Evolutionary conservation across 176 grass and related monocot species (phyloP).

Genomic region (Pontederia crassipes): DNA sequence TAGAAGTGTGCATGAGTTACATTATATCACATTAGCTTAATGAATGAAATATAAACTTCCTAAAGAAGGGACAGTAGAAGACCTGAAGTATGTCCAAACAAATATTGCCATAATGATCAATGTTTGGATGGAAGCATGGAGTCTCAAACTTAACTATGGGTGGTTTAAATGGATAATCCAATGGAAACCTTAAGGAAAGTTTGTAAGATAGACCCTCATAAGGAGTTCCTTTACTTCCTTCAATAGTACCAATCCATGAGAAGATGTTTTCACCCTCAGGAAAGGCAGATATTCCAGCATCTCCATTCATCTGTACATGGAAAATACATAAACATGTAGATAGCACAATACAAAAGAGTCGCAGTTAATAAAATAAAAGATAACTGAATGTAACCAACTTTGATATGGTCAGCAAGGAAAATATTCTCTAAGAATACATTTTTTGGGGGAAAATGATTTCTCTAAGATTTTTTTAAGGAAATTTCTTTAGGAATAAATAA

Average conservation of each 20-base stretch:
- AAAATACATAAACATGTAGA: background rate
- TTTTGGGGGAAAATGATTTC: too few species aligned
- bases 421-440: too few species aligned
- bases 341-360: background rate
- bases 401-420: too few species aligned
- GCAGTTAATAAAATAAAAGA: background rate
- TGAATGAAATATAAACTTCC: background rate
- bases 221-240: conserved; percentile 27
- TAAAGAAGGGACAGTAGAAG: background rate
- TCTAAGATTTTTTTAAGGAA: too few species aligned
- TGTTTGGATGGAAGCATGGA: conserved; percentile 29
- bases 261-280: conserved; percentile 30
- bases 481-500: too few species aligned
- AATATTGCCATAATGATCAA: conserved; percentile 30
- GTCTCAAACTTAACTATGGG: conserved; percentile 29
- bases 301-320: conserved; percentile 19
- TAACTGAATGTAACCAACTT: background rate
- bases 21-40: background rate
- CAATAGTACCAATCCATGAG: conserved; percentile 29
- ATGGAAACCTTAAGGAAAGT: conserved; percentile 21
- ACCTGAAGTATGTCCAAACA: conserved; percentile 32
- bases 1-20: background rate
- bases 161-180: conserved; percentile 30
- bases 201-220: conserved; percentile 25
- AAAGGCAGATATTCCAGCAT: conserved; percentile 27